Base-by-base conservation (phyloP, 176 grass and related monocot genomes). In the Alloteropsis semialata region DNA sequence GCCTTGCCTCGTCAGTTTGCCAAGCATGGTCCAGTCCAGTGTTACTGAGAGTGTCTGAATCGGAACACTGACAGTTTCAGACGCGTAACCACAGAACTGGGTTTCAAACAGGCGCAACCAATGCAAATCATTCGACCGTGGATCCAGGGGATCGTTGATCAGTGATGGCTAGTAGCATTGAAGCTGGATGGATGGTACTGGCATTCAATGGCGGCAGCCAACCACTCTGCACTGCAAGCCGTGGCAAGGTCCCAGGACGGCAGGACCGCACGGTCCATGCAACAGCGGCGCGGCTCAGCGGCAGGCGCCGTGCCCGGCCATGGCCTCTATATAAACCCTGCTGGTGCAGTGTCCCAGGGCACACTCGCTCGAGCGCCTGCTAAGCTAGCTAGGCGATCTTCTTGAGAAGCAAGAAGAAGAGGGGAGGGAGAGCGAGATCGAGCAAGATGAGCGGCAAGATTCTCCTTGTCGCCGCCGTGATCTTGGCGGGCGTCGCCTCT, bases 401-500 rank as follows among this genome's bases (percentile, higher is more conserved):
- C 37, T 65, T 75, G 11, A 50, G 10, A 62, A 39, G 38, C 11
- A 61, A 17, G n/a, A 24, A 37, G 22, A 28, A n/a, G 25, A 10
- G 21, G 10, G 22, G 21, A 54, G 3, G 12, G 14, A 37, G 8
- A 38, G 14, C 5, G 11, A 34, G 41, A 62, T 36, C 22, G 33
- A 54, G 28, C 17, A 66, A 77, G 82, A 85, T 81, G 82, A 64
- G 79, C 77, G 49, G 80, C 78, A 91, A 71, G 80, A 70, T 43
- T 29, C 65, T 91, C 65, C 87, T 94, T 49, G 72, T 91, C 80
- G 59, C 86, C 53, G 77, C 86, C 53, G 77, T 81, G 55, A 89
- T 94, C 62, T 24, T 94, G 68, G 78, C 84, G 29, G 92, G 92
- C 38, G 59, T 94, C 48, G 89, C 79, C 54, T 94, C 92, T 7